Evolutionary conservation across 176 grass and related monocot species (phyloP), one percentile per base, ranked within the genome.

Genomic region (Raddia distichophylla): DNA sequence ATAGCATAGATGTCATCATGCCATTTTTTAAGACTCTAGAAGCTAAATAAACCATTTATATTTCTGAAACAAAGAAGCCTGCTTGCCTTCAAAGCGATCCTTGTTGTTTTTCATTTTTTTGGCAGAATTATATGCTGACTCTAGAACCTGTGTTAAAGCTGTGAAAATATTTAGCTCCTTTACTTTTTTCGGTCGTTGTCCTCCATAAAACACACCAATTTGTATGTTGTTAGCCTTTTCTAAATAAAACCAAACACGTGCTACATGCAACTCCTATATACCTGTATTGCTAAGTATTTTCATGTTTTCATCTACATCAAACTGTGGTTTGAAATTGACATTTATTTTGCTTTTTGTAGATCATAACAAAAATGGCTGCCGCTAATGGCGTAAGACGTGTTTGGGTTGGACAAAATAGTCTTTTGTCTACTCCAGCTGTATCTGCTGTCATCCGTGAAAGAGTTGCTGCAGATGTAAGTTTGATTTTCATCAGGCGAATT

Each of bases 311-410:
- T 82, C 46, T 71, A 14, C 11, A 49, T 47, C 19, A 42, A 58
- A 54, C n/a, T 67, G 40, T 75, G 16, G 1, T 43, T 16, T 34
- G 7, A 59, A 74, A 6, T 66, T 85, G 19, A 59, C 74, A 48
- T 79, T 87, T 75, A 20, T 73, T 71, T 73, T 62, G 19, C 20
- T 71, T 55, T 3, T 61, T 64, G 40, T 72, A 99, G 96, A 91
- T 99, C 73, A 95, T 99, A 60, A 88, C 90, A 78, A 99, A 99
- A 86, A 99, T 99, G 93, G 93, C 93, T 74, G 93, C 91, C 76
- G 96, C 90, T 75, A 99, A 99, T 93, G 92, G 90, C 87, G 96
- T 85, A 51, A 91, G 93, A 64, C 90, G 96, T 85, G 87, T 99
- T 64, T 99, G 96, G 96, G 82, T 99, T 90, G 96, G 87, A 82